Conservation (phyloP, 371 early-diverging fungal genomes). For the Mucor sp. region DNA sequence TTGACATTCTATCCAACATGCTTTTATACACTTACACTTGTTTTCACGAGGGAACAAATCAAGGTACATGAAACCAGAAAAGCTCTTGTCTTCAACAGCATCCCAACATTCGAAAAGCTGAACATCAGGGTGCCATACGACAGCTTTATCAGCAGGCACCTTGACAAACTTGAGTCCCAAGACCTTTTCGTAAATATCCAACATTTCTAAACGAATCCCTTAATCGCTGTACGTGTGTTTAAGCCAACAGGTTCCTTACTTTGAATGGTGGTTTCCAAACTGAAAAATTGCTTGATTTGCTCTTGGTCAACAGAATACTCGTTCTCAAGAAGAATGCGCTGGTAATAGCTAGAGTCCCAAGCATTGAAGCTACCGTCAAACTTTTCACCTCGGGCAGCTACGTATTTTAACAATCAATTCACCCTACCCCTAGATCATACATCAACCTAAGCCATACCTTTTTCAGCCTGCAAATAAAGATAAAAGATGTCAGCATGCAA, state of each 20-base stretch:
- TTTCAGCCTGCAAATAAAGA: slow-evolving; percentile 25
- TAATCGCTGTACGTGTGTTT: background rate
- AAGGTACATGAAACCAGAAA: slow-evolving; percentile 78
- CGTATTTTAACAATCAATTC: background rate
- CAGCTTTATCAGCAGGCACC: slow-evolving; percentile 55
- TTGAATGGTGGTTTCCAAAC: slow-evolving; percentile 54
- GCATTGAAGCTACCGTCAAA: slow-evolving; percentile 62
- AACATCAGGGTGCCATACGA: slow-evolving; percentile 76
- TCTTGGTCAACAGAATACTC: slow-evolving; percentile 78
- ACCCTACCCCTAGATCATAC: background rate
- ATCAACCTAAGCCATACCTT: slow-evolving; percentile 14
- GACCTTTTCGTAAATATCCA: slow-evolving; percentile 72
- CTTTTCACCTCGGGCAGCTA: slow-evolving; percentile 39
- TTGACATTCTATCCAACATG: background rate
- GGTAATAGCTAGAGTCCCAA: slow-evolving; percentile 83
- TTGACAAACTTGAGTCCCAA: slow-evolving; percentile 67
- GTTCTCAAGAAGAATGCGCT: slow-evolving; percentile 68
- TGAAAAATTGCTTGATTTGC: slow-evolving; percentile 78
- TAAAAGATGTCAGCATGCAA: background rate
- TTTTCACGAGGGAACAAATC: slow-evolving; percentile 80
- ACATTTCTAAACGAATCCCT: slow-evolving; percentile 49
- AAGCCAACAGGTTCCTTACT: slow-evolving; percentile 24
- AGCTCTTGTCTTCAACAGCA: slow-evolving; percentile 48
- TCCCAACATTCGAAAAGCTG: slow-evolving; percentile 72
- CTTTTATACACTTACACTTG: slow-evolving; percentile 47